Percentiles rank a stretch among this genome's conserved stretches.
Conservation (phyloP, 2,329 filamentous ascomycete species). For the Colletotrichum endophyticum region DNA sequence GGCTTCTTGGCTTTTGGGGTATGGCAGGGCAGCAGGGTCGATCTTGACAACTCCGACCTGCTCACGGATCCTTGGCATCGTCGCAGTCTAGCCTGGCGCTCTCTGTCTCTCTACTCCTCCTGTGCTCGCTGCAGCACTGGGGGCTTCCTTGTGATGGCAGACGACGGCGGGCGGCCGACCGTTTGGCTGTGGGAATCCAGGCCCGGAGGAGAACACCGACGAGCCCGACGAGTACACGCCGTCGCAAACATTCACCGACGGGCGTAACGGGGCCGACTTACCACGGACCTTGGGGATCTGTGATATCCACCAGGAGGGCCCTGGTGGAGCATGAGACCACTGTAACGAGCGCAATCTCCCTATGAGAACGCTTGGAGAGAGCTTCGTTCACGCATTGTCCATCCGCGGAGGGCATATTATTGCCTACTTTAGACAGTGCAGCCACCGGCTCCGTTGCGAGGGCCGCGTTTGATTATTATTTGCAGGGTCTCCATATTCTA, state of each 20-base stretch:
- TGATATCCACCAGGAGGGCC: neutral
- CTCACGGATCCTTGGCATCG: neutral
- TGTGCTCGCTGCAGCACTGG: neutral
- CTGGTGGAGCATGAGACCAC: constrained; percentile 8
- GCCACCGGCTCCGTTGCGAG: neutral
- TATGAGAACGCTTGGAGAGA: neutral
- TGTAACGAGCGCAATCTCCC: constrained; percentile 5
- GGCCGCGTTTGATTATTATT: neutral
- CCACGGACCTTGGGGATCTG: constrained; percentile 10
- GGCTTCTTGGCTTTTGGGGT: neutral
- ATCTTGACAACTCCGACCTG: neutral
- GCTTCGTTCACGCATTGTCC: neutral
- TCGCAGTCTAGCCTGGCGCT: neutral
- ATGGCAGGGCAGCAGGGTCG: neutral
- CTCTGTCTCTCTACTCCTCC: neutral
- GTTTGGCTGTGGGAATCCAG: neutral
- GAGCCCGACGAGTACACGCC: neutral
- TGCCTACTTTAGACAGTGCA: neutral
- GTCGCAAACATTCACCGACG: constrained; percentile 15
- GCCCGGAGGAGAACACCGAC: constrained; percentile 15
- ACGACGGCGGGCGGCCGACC: neutral
- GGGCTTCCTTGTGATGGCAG: neutral
- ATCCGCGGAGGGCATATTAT: neutral
- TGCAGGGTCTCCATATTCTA: neutral
- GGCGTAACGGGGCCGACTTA: constrained; percentile 5